Base-by-base conservation (phyloP, 1,139 yeast species). In the Kodamaea fungicola region DNA sequence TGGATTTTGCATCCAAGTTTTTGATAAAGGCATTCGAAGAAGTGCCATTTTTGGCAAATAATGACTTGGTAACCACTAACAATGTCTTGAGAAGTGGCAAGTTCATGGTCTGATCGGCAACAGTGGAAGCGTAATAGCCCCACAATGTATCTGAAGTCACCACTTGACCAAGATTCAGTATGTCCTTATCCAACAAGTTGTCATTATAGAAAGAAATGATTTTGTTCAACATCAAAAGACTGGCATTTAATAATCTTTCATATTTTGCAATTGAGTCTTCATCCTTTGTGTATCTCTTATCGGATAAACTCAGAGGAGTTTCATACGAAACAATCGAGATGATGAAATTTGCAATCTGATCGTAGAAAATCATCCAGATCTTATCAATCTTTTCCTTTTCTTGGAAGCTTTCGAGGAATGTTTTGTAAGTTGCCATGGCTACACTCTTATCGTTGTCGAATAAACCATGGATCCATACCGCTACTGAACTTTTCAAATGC, bases 181-280 rank as follows among this genome's bases (percentile, higher is more conserved):
- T 12, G 34, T 41, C 31, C 7, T 34, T 39, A 9, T 45, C 22
- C n/a, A 33, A 35, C 39, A 43, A 34, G 3, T 40, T 44, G 10
- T 39, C 39, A 33, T 59, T 57, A 12, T 53, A 43, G 22, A 62
- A 42, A 2, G 34, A 35, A 6, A 67, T 45, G 31, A 80, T 40
- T 39, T 72, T 71, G 1, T 62, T 66, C 19, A 83, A 53, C 55
- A 85, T 61, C 33, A 65, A 64, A 8, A 85, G 49, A 3, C 82
- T 64, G 6, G 81, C 64, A 33, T 72, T 70, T 9, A 80, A 55
- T 1, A 83, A 73, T 39, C 95, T 65, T 28, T 72, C 70, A 51
- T 80, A 85, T 53, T 85, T 87, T n/a, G 79, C 62, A 16, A 67
- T 65, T 0, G 86, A 72, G 44, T 88, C 96, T 23, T 80, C 85